phyloP scores from a whole-genome alignment of 2,329 filamentous ascomycete genomes.

The Cordyceps fumosorosea region DNA sequence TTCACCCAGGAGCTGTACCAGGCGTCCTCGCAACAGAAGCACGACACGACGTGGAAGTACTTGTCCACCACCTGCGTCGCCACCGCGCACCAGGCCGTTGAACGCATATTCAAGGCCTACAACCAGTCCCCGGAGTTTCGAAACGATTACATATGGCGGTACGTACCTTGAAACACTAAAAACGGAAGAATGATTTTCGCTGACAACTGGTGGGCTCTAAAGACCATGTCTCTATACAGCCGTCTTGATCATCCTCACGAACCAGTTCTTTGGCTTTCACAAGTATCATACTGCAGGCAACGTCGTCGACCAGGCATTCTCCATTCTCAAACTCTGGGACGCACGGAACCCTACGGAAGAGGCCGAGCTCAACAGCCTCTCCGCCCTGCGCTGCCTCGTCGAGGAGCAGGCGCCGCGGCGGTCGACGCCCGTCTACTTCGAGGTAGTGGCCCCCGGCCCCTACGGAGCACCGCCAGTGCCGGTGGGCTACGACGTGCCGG shows the following conservation, averaged over 20 bases:
- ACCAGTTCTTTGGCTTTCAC: constrained; percentile 48
- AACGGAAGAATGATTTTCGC: neutral
- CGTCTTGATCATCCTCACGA: constrained; percentile 47
- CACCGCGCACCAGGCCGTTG: neutral
- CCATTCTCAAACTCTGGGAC: neutral
- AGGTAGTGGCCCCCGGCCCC: neutral
- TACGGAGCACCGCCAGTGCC: neutral
- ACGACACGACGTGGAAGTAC: neutral
- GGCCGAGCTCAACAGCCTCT: neutral
- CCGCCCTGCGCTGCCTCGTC: neutral
- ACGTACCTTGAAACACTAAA: neutral
- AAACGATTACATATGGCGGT: constrained; percentile 8
- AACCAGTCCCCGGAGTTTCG: neutral
- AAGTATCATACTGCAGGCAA: constrained; percentile 33
- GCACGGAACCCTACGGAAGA: neutral
- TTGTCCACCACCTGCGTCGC: neutral
- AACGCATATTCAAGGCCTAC: neutral
- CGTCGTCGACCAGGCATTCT: constrained; percentile 29
- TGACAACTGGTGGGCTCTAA: neutral
- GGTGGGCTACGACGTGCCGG: neutral
- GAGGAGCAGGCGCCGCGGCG: neutral
- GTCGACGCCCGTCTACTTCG: neutral
- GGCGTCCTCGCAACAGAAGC: neutral
- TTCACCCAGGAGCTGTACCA: neutral
- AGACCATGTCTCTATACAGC: constrained; percentile 54